Evolutionary conservation across 2,329 filamentous ascomycete genomes (phyloP).

Genomic region (Tolypocladium paradoxum): DNA sequence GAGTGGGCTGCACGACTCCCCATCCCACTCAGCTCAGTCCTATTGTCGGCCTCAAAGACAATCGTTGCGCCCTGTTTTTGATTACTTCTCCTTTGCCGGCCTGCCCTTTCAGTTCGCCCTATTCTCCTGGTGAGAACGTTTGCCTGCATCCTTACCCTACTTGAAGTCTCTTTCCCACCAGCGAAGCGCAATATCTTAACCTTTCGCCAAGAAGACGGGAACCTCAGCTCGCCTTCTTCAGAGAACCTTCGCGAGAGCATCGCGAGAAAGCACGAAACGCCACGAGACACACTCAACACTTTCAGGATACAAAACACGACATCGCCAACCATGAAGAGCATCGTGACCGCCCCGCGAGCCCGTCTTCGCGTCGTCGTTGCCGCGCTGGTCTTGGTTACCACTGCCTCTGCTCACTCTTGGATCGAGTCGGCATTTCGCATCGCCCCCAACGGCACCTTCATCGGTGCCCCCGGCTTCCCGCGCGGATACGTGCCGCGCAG

Average conservation of each 20-base stretch:
- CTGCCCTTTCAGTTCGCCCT: background rate
- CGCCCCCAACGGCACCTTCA: conserved; percentile 61
- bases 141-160: background rate
- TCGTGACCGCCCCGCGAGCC: conserved; percentile 11
- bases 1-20: background rate
- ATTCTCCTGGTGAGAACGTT: background rate
- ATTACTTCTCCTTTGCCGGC: background rate
- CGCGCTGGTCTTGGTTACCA: conserved; percentile 17
- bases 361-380: conserved; percentile 9
- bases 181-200: background rate
- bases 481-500: conserved; percentile 56
- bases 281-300: background rate
- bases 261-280: background rate
- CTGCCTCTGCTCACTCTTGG: conserved; percentile 61
- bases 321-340: background rate
- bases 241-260: background rate
- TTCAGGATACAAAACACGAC: conserved; percentile 5
- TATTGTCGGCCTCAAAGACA: background rate
- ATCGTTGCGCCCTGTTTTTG: background rate
- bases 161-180: background rate
- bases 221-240: background rate
- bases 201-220: background rate
- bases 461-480: conserved; percentile 61
- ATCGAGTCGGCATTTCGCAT: conserved; percentile 66
- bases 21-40: background rate